Evolutionary conservation across 2,329 filamentous ascomycete species (phyloP).

Genomic region (Aspergillus calidoustus): DNA sequence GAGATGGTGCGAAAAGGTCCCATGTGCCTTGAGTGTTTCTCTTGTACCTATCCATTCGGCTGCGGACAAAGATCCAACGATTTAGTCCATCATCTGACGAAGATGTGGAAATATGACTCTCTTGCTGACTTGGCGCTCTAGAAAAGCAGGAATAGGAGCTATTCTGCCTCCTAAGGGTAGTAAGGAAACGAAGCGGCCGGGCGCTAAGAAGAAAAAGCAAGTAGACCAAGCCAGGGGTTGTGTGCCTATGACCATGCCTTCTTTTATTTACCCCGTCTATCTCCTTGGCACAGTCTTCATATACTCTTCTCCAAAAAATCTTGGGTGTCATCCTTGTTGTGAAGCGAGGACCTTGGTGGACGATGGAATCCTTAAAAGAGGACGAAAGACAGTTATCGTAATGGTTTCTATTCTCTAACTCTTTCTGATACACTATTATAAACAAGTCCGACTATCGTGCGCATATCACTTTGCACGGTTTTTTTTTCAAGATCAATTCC

Average conservation of each 20-base stretch:
- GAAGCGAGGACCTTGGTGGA: slow-evolving; percentile 3
- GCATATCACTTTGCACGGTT: slow-evolving; percentile 1
- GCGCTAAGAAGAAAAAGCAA: neutral
- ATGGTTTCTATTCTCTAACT: neutral
- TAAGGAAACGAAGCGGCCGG: neutral
- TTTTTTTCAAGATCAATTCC: slow-evolving; percentile 3
- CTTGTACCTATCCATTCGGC: neutral
- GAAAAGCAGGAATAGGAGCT: neutral
- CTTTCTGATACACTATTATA: no score
- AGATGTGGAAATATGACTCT: neutral
- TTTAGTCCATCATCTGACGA: neutral
- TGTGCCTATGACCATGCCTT: neutral
- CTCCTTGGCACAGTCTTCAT: neutral
- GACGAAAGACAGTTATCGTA: slow-evolving; percentile 2
- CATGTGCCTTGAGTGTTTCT: neutral
- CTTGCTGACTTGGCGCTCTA: neutral
- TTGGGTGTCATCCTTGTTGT: slow-evolving; percentile 6
- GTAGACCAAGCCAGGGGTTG: neutral
- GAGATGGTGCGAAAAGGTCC: neutral
- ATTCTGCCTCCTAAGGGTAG: neutral
- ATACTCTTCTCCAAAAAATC: neutral
- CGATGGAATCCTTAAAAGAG: neutral
- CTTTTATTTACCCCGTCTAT: neutral
- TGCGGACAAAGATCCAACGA: neutral
- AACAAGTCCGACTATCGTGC: no score